Percentiles rank a stretch among this genome's conserved stretches.
phyloP scores from a whole-genome alignment of 176 grass and related monocot genomes.

The Avena sativa region DNA sequence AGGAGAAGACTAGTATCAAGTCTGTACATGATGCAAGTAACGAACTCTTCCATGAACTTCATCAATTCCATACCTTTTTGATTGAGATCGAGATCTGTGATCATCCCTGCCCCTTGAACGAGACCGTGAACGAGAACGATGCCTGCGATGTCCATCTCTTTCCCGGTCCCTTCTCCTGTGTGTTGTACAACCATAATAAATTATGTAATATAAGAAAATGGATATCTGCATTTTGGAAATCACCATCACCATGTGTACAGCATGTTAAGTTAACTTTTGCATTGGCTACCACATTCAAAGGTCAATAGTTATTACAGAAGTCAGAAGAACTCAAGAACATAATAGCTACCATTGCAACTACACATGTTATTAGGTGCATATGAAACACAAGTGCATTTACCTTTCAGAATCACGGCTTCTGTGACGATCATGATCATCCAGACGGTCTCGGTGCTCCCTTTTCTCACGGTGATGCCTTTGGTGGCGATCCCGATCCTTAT shows the following conservation, averaged over 20 bases:
- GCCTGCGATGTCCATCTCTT: constrained; percentile 72
- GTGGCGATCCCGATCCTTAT: constrained; percentile 39
- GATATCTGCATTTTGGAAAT: not conserved
- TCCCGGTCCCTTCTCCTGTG: constrained; percentile 79
- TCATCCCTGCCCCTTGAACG: constrained; percentile 79
- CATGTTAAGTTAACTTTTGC: constrained; percentile 22
- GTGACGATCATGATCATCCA: constrained; percentile 76
- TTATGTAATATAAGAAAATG: not conserved
- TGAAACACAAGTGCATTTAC: constrained; percentile 38
- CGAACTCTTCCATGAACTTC: not conserved
- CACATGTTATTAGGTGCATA: constrained; percentile 1
- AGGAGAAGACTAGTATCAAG: not conserved
- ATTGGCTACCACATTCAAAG: not conserved
- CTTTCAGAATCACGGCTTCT: constrained; percentile 57
- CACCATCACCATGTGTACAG: not conserved
- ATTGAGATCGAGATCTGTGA: constrained; percentile 74
- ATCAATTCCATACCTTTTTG: constrained; percentile 68
- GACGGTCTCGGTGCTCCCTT: constrained; percentile 60
- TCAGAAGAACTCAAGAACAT: not conserved
- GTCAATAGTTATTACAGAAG: not conserved
- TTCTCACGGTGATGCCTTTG: constrained; percentile 49
- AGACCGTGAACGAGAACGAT: constrained; percentile 56
- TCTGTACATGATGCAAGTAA: constrained; percentile 23
- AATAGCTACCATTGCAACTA: constrained; percentile 12
- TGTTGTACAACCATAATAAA: constrained; percentile 22